Evolutionary conservation across 257 asterid species (phyloP), one percentile per base, ranked within the genome.

Genomic region (Thymus quinquecostatus): DNA sequence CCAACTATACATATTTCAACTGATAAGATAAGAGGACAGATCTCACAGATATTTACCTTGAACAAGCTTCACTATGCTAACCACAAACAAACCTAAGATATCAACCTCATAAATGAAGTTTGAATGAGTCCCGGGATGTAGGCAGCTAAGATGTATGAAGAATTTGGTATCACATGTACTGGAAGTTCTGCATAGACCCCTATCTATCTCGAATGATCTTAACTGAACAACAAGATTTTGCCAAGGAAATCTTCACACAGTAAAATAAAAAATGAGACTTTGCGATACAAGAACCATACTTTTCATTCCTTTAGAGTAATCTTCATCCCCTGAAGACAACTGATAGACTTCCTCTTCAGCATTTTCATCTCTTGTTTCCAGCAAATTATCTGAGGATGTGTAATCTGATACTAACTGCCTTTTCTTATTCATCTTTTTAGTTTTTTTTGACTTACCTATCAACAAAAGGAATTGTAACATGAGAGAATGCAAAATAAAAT

Each of bases 291-390:
- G 69, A 47, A 74, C 49, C 96, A 41, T 89, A 95, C 99, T 92
- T 86, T 76, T 85, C 97, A 91, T 84, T 86, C 99, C 99, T 75
- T 79, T 87, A 1, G 90, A 84, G 79, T 58, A 69, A 70, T 88
- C 92, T 73, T 95, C 99, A 55, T 92, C 98, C 38, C 97, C 98
- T 4, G 96, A 95, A 68, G 96, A 87, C 75, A 95, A 86, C 80
- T 86, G 82, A 84, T 84, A 87, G 27, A 82, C 81, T 66, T 86
- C 96, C 49, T 82, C 84, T 65, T 80, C 88, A 50, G 41, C 76
- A 70, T 66, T 74, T 55, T 79, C 82, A 74, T 36, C 82, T 64
- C 61, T 81, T 64, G 78, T 86, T 69, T 75, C 84, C 32, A 59
- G 69, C 11, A 75, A 63, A 71, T 61, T 68, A 45, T 78, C 79